phyloP scores from a whole-genome alignment of 306 rosid species.

The Castanea crenata region DNA sequence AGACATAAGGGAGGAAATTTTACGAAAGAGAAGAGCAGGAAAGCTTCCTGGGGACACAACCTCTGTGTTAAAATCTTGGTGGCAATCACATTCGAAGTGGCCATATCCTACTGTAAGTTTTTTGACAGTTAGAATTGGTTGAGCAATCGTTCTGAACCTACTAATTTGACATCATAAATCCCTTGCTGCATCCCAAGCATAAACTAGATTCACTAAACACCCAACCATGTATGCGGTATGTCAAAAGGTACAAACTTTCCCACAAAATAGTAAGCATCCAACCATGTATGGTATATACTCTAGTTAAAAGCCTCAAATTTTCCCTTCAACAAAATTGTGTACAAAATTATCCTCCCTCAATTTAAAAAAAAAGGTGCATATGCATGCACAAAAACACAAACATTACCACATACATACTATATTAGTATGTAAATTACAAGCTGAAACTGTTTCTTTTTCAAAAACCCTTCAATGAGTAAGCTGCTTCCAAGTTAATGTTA shows the following conservation, averaged over 20 bases:
- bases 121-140: constrained; percentile 1
- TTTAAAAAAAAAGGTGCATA: too few relatives aligned
- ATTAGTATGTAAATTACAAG: not conserved
- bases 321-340: too few relatives aligned
- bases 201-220: not conserved
- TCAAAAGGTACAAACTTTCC: too few relatives aligned
- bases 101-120: constrained; percentile 93
- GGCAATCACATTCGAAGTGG: constrained; percentile 98
- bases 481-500: not conserved
- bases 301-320: too few relatives aligned
- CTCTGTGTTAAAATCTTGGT: constrained; percentile 93
- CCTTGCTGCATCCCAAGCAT: not conserved
- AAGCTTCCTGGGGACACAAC: constrained; percentile 99
- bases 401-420: not conserved
- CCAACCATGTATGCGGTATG: not conserved
- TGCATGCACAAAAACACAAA: not conserved
- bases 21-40: constrained; percentile 99
- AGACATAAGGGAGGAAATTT: constrained; percentile 92
- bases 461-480: not conserved
- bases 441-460: not conserved
- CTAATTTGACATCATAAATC: not conserved
- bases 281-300: too few relatives aligned
- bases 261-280: not conserved
- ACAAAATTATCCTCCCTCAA: too few relatives aligned
- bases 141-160: not conserved